Evolutionary conservation across 1,284 basidiomycete species (phyloP), one percentile per base, ranked within the genome.

Genomic region (Rhizoctonia solani): DNA sequence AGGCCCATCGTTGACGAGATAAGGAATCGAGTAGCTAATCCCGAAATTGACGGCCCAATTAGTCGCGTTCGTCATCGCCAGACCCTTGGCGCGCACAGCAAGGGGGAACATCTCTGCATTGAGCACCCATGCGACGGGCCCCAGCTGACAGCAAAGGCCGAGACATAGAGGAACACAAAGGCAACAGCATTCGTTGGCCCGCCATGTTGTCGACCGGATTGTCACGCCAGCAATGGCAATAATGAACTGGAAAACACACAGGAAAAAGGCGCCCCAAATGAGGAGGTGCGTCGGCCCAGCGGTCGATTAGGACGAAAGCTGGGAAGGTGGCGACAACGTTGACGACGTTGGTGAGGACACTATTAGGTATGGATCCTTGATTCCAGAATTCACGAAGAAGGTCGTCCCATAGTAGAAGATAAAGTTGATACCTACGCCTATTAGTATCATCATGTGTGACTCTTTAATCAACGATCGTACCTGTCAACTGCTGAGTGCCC

Each of bases 91-190:
- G 73, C 89, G 87, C 73, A 89, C 80, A 72, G 85, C 81, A 52
- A 87, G 81, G n/a, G 87, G 86, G 81, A 84, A 88, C 74, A 90
- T 87, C 79, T 90, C 87, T 72, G 87, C 86, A 47, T 82, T 85
- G 74, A 91, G 81, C 72, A 91, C 87, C 88, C 89, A 92, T 2
- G 87, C 84, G 71, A 88, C 83, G 88, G 87, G 65, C 89, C 89
- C 89, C 89, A 91, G 1, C 88, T 90, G 25, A 85, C 82, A 16
- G 88, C 88, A 75, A 90, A 91, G 79, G 84, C 87, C 47, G 85
- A 80, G 49, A 67, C 50, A 46, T 61, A 90, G 75, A 90, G 84
- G 78, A 87, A 90, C 44, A 90, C 85, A 72, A 90, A 87, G 0
- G 86, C 85, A 66, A 87, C 82, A 87, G 80, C 25, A 83, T 82